Evolutionary conservation across 139 green algal species (phyloP).

Genomic region (Ettlia oleoabundans): DNA sequence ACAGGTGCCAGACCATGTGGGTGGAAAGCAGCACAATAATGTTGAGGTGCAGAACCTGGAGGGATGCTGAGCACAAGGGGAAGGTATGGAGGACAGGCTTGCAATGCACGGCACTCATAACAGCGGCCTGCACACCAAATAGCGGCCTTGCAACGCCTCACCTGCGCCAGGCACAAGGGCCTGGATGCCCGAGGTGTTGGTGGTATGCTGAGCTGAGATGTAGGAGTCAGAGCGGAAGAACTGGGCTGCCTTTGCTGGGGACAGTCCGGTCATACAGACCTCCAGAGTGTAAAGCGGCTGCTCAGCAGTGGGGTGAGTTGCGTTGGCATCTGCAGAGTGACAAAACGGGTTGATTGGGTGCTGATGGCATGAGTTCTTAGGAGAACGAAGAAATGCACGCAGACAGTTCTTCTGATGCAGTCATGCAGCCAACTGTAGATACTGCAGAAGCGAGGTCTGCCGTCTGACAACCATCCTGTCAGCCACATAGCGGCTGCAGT

Average conservation of each 20-base stretch:
- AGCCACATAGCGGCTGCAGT: no score
- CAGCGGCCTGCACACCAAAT: no score
- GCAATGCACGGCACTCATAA: background rate
- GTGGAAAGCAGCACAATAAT: no score
- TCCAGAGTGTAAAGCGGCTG: constrained; percentile 84
- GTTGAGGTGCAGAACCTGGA: no score
- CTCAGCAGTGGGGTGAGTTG: background rate
- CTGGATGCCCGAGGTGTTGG: constrained; percentile 67
- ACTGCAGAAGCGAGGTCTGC: no score
- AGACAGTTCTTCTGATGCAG: no score
- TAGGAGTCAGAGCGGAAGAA: constrained; percentile 83
- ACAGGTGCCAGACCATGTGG: background rate
- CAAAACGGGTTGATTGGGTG: background rate
- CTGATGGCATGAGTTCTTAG: background rate
- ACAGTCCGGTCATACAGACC: constrained; percentile 89
- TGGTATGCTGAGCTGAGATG: constrained; percentile 66
- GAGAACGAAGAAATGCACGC: no score
- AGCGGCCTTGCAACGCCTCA: background rate
- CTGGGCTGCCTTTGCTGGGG: constrained; percentile 58
- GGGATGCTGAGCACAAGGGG: no score
- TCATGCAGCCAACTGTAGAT: no score
- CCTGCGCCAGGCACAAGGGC: constrained; percentile 73
- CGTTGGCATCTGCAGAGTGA: background rate
- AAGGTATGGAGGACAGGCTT: background rate
- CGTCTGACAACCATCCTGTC: no score